phyloP scores from a whole-genome alignment of 1,284 basidiomycete species.

The Mycosarcoma mackinlayi region DNA sequence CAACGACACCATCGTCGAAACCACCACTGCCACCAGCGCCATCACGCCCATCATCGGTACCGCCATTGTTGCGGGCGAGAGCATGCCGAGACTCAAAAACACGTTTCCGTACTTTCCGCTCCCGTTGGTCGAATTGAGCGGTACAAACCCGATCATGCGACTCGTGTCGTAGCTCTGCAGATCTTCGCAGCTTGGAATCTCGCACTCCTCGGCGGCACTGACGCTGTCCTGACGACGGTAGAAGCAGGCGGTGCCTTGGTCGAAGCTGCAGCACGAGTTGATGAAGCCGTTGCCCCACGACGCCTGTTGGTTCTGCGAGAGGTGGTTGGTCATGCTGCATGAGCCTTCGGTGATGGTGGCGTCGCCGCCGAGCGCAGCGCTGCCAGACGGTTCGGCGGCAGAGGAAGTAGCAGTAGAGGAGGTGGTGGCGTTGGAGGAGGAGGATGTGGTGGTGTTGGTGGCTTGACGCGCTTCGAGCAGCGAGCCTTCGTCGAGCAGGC shows the following conservation, averaged over 20 bases:
- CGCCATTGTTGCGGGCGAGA: not conserved
- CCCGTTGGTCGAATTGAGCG: slow-evolving; percentile 50
- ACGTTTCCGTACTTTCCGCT: slow-evolving; percentile 54
- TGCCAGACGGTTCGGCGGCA: slow-evolving; percentile 30
- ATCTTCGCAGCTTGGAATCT: slow-evolving; percentile 49
- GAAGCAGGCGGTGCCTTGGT: slow-evolving; percentile 42
- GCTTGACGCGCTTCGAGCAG: slow-evolving; percentile 38
- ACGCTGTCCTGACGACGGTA: slow-evolving; percentile 38
- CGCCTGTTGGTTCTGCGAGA: slow-evolving; percentile 54
- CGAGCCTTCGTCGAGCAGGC: slow-evolving; percentile 12
- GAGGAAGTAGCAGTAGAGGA: slow-evolving; percentile 22
- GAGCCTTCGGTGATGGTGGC: slow-evolving; percentile 47
- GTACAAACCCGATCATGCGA: slow-evolving; percentile 54
- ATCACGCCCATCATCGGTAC: slow-evolving; percentile 10
- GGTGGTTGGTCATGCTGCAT: slow-evolving; percentile 46
- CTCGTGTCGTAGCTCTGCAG: slow-evolving; percentile 39
- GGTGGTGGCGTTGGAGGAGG: slow-evolving; percentile 18
- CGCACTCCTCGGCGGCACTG: slow-evolving; percentile 30
- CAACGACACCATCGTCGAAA: slow-evolving; percentile 1
- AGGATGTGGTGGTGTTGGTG: slow-evolving; percentile 17
- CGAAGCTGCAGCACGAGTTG: slow-evolving; percentile 55
- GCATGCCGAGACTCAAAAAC: slow-evolving; percentile 49
- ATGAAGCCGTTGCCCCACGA: slow-evolving; percentile 54
- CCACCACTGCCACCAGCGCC: not conserved
- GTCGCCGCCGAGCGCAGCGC: slow-evolving; percentile 37